Percentiles rank a stretch among this genome's conserved stretches.
Evolutionary conservation across 2,329 filamentous ascomycete genomes (phyloP).

Genomic region (Phaeosphaeria sp.): DNA sequence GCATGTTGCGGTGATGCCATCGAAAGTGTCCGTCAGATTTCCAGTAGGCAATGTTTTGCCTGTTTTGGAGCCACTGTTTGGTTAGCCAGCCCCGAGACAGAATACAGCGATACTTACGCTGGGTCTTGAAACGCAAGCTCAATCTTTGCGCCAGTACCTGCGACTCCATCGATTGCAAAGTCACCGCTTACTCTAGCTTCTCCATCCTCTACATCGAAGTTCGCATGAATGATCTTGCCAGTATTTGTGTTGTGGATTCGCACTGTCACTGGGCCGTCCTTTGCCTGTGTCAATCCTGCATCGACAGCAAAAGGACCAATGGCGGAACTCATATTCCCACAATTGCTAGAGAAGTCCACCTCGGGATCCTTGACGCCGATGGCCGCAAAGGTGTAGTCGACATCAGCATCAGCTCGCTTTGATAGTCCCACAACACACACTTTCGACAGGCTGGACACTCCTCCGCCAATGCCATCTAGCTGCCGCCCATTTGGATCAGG

Average conservation of each 20-base stretch:
- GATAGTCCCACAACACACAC: conserved; percentile 67
- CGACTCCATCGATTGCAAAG: conserved; percentile 70
- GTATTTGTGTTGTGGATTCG: conserved; percentile 77
- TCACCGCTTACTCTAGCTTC: conserved; percentile 60
- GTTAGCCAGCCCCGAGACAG: not conserved
- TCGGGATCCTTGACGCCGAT: conserved; percentile 66
- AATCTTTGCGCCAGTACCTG: conserved; percentile 64
- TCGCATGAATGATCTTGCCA: conserved; percentile 65
- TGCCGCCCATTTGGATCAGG: conserved; percentile 73
- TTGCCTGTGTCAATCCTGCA: conserved; percentile 51
- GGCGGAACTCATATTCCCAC: conserved; percentile 71
- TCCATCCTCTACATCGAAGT: conserved; percentile 60
- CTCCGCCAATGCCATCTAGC: conserved; percentile 74
- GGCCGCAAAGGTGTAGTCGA: conserved; percentile 74
- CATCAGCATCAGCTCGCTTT: conserved; percentile 46
- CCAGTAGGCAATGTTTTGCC: conserved; percentile 68
- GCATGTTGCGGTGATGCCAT: conserved; percentile 61
- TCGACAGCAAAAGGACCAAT: conserved; percentile 69
- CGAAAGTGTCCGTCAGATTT: conserved; percentile 59
- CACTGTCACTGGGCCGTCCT: conserved; percentile 55
- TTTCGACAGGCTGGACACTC: conserved; percentile 73
- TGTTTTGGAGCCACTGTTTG: conserved; percentile 67
- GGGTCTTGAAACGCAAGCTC: conserved; percentile 68
- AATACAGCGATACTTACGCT: not conserved
- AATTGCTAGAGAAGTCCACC: conserved; percentile 73